Evolutionary conservation across 768 basidiomycete species (phyloP).

Genomic region (Cubamyces lactineus): DNA sequence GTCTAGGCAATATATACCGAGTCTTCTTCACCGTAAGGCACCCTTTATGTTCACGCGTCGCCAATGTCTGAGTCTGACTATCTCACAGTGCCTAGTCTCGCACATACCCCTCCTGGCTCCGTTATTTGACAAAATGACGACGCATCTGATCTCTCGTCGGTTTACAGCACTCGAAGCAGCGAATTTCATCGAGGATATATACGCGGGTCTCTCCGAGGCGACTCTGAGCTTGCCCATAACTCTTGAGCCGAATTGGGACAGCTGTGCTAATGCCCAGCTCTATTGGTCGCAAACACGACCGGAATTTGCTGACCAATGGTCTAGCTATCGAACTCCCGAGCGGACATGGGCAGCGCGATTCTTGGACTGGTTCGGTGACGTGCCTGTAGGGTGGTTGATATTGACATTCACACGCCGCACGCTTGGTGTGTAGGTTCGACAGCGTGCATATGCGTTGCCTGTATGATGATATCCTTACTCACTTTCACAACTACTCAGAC

Average conservation of each 20-base stretch:
- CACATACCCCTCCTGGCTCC: not conserved
- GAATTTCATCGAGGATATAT: not conserved
- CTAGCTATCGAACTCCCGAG: not conserved
- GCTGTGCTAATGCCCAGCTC: not conserved
- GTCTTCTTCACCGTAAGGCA: not conserved
- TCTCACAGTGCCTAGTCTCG: not conserved
- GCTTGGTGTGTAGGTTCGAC: not conserved
- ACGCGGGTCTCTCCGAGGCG: not conserved
- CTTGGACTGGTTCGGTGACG: not conserved
- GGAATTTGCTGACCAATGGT: not conserved
- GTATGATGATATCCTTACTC: too few relatives aligned
- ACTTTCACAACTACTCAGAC: too few relatives aligned
- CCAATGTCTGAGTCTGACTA: too few relatives aligned
- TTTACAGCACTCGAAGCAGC: conserved; percentile 12
- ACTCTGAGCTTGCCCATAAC: not conserved
- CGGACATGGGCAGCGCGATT: not conserved
- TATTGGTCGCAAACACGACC: not conserved
- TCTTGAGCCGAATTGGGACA: not conserved
- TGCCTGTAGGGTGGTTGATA: not conserved
- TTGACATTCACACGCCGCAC: not conserved
- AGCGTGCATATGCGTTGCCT: too few relatives aligned
- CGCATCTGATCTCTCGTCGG: not conserved
- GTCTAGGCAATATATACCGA: conserved; percentile 5
- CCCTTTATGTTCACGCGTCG: too few relatives aligned
- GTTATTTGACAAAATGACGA: conserved; percentile 12